Conservation (phyloP, 805 yeast genomes). For the Wickerhamiella domercqiae region DNA sequence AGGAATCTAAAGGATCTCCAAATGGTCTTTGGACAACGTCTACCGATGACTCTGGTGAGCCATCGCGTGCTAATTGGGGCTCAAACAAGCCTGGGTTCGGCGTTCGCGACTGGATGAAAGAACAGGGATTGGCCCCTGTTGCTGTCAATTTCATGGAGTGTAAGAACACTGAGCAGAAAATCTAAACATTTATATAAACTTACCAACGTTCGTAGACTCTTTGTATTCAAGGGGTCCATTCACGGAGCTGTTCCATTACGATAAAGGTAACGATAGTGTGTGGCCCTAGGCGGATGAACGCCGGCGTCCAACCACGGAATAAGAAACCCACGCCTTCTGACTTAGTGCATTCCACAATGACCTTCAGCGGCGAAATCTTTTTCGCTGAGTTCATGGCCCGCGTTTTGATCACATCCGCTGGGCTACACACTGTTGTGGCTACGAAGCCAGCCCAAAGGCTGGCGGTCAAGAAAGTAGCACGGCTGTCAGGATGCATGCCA, state of each 20-base stretch:
- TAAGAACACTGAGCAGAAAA: conserved; percentile 30
- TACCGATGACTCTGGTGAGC: conserved; percentile 11
- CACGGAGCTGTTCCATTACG: conserved; percentile 26
- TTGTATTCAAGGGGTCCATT: conserved; percentile 15
- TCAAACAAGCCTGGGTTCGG: conserved; percentile 71
- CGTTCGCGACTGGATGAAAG: conserved; percentile 52
- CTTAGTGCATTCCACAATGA: conserved; percentile 40
- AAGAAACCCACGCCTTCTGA: conserved; percentile 63
- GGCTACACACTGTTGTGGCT: conserved; percentile 85
- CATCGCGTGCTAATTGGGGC: conserved; percentile 62
- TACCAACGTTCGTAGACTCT: background rate
- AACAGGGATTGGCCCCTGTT: conserved; percentile 41
- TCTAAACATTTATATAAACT: background rate
- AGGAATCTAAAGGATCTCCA: conserved; percentile 36
- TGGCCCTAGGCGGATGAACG: conserved; percentile 75
- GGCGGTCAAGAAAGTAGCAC: conserved; percentile 62
- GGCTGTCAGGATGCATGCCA: conserved; percentile 41
- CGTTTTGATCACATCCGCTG: conserved; percentile 83
- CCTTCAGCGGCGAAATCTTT: conserved; percentile 33
- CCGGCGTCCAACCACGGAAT: conserved; percentile 86
- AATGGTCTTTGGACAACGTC: too few species aligned
- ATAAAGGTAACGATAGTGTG: conserved; percentile 30
- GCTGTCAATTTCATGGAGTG: conserved; percentile 77
- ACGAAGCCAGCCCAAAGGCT: conserved; percentile 71
- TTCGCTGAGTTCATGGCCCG: conserved; percentile 52